phyloP scores from a whole-genome alignment of 1,284 basidiomycete genomes.

The Mycena sp. region DNA sequence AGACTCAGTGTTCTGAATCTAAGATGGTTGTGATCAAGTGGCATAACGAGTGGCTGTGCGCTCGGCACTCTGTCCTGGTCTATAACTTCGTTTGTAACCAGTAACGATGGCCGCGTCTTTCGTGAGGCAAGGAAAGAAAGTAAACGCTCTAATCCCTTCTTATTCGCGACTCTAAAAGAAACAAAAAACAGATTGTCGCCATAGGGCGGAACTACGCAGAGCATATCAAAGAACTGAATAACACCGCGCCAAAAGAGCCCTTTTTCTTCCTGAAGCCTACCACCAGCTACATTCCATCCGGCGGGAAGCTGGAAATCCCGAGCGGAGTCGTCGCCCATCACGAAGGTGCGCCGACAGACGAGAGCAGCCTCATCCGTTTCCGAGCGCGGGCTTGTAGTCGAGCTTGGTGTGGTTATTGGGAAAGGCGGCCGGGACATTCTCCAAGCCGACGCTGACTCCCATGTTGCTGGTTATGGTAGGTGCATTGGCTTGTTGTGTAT shows the following conservation, averaged over 20 bases:
- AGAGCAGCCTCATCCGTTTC: not conserved
- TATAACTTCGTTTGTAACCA: no score
- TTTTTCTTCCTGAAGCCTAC: constrained; percentile 99
- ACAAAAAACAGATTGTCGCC: constrained; percentile 83
- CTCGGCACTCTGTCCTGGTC: no score
- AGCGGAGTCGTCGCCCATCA: constrained; percentile 87
- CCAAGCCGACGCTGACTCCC: constrained; percentile 73
- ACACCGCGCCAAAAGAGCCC: constrained; percentile 91
- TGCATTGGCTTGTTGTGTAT: constrained; percentile 15
- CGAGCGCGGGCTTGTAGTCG: constrained; percentile 66
- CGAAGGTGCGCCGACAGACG: constrained; percentile 75
- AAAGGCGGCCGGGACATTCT: constrained; percentile 86
- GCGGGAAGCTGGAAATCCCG: constrained; percentile 88
- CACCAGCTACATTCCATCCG: constrained; percentile 83
- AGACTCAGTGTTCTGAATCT: no score
- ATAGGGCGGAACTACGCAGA: constrained; percentile 89
- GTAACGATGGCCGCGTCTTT: constrained; percentile 1
- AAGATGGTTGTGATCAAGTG: no score
- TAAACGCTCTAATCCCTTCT: not conserved
- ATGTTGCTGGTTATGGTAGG: constrained; percentile 93
- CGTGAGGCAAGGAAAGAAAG: constrained; percentile 23
- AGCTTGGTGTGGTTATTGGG: constrained; percentile 96
- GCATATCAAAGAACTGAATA: constrained; percentile 93
- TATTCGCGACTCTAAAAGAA: constrained; percentile 1
- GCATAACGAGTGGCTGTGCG: no score